Evolutionary conservation across 495 filamentous ascomycete genomes (phyloP).

Genomic region (Cetradonia linearis): DNA sequence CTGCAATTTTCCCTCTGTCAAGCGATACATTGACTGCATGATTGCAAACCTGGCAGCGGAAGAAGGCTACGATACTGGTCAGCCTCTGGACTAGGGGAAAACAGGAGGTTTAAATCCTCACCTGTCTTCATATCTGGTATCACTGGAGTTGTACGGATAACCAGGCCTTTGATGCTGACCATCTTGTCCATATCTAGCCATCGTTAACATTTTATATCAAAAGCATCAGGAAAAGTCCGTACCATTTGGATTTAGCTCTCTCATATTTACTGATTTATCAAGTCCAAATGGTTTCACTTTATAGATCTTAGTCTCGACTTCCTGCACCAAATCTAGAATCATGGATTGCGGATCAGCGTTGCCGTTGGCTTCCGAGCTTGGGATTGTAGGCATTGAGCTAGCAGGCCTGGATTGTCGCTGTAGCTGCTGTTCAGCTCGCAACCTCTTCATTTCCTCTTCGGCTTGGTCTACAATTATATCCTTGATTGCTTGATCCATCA

Average conservation of each 20-base stretch:
- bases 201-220: conserved; percentile 18
- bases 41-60: conserved; percentile 85
- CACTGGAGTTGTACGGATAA: conserved; percentile 89
- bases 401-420: conserved; percentile 34
- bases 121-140: conserved; percentile 96
- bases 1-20: conserved; percentile 90
- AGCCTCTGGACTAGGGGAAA: neutral
- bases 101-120: conserved; percentile 24
- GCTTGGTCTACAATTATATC: conserved; percentile 89
- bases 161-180: conserved; percentile 88
- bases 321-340: conserved; percentile 49
- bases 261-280: conserved; percentile 78
- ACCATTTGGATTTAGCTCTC: conserved; percentile 84
- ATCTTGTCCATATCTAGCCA: conserved; percentile 83
- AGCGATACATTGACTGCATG: conserved; percentile 84
- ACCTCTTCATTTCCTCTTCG: conserved; percentile 63
- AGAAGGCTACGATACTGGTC: conserved; percentile 52
- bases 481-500: conserved; percentile 92
- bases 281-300: conserved; percentile 86
- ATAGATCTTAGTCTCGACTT: conserved; percentile 64
- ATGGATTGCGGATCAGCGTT: conserved; percentile 31
- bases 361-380: conserved; percentile 60
- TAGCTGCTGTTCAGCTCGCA: conserved; percentile 48
- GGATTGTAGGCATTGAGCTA: conserved; percentile 65
- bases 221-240: conserved; percentile 20